A percentile compares a stretch with the other conserved stretches of the same genome.
These are phyloP conservation scores for Fusarium sp. DNA, from an alignment of 2,329 filamentous ascomycete species.

Conservation along the genomic window DNA sequence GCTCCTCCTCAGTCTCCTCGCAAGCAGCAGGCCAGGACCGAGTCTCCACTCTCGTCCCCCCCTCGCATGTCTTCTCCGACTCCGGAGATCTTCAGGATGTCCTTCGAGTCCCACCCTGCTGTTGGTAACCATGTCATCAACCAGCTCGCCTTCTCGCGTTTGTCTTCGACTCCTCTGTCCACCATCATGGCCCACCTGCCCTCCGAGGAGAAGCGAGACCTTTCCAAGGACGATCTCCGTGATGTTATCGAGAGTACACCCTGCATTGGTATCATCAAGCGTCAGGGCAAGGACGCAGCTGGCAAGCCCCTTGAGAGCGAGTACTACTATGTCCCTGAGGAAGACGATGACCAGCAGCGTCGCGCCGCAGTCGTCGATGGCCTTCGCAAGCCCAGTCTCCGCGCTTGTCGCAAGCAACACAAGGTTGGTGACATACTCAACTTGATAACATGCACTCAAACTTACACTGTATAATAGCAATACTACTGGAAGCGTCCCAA, in stretches of 20 bases:
- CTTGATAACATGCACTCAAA: neutral
- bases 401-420: slow-evolving; percentile 93
- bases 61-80: slow-evolving; percentile 35
- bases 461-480: slow-evolving; percentile 59
- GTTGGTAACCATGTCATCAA: slow-evolving; percentile 90
- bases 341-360: slow-evolving; percentile 81
- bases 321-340: slow-evolving; percentile 94
- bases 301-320: slow-evolving; percentile 94
- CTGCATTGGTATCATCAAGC: slow-evolving; percentile 87
- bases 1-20: slow-evolving; percentile 37
- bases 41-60: slow-evolving; percentile 43
- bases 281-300: slow-evolving; percentile 94
- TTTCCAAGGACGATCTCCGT: slow-evolving; percentile 72
- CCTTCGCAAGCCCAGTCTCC: slow-evolving; percentile 86
- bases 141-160: slow-evolving; percentile 91
- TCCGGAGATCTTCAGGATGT: slow-evolving; percentile 33
- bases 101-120: slow-evolving; percentile 50
- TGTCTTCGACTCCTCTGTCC: slow-evolving; percentile 90
- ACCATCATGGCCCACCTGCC: slow-evolving; percentile 90
- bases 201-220: slow-evolving; percentile 64
- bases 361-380: slow-evolving; percentile 85
- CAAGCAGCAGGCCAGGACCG: slow-evolving; percentile 33
- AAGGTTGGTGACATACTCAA: slow-evolving; percentile 71
- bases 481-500: slow-evolving; percentile 74
- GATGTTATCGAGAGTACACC: slow-evolving; percentile 75